Evolutionary conservation across 768 basidiomycete genomes (phyloP), one percentile per base, ranked within the genome.

Genomic region (Rhodotorula kratochvilovae): DNA sequence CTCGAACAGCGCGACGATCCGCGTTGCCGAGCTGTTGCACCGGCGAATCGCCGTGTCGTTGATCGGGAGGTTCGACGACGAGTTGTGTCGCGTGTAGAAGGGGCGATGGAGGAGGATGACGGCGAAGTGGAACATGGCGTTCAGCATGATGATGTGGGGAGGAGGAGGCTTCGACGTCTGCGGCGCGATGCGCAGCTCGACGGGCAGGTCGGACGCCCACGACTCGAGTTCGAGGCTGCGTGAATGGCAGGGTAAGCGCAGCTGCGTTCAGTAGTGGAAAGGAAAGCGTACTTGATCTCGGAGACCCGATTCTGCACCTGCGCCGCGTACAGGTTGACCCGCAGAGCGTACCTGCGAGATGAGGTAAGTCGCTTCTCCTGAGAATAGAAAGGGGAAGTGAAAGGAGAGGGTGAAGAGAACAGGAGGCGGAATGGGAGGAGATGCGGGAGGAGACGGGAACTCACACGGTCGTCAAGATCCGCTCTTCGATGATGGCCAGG

Each of bases 81-180:
- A 12, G 59, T 70, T 54, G 76, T 60, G 73, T 33, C 76, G 75
- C 10, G 77, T 69, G 72, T 81, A 82, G 75, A 81, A 83, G 1
- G 86, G 86, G 5, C 87, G 82, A 70, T 87, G 86, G 0, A 88
- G 83, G 27, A 88, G 82, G 45, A 88, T 86, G 71, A 85, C 83
- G 27, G 84, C 79, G 84, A 86, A 87, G 83, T 85, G 85, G 76
- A 85, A 86, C 17, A 83, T 81, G 39, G 85, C 80, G 70, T 87
- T 86, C 68, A 87, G 80, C 57, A 58, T 85, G 39, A 87, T 79
- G 36, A 84, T 81, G 67, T 87, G 86, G 12, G 61, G 45, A 1
- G 70, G 61, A 1, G 66, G 71, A 25, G 72, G 63, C 11, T 59
- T 64, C 13, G 61, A 57, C 15, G 64, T 33, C 11, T 73, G 68